Percentiles rank a stretch among this genome's conserved stretches.
These are phyloP conservation scores for Microsporum ferrugineum DNA, from an alignment of 2,329 filamentous ascomycete genomes.

Conservation along the genomic window DNA sequence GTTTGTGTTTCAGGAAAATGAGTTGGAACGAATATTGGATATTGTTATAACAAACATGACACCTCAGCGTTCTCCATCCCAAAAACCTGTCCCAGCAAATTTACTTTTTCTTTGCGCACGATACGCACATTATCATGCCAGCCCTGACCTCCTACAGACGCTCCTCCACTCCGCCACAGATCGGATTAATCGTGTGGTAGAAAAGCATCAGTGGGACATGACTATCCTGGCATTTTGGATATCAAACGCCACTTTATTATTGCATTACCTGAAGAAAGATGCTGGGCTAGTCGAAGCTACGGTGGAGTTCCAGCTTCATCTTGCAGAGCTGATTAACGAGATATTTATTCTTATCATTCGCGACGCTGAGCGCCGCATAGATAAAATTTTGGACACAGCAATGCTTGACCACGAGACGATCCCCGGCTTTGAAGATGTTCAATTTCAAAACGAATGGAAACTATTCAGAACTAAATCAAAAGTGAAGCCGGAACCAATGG, in stretches of 20 bases:
- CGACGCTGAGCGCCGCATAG: constrained; percentile 87
- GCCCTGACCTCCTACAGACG: constrained; percentile 66
- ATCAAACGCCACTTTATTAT: constrained; percentile 85
- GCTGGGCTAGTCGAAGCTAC: constrained; percentile 68
- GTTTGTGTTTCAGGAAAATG: constrained; percentile 97
- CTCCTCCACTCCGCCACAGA: constrained; percentile 80
- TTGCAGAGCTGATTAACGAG: constrained; percentile 91
- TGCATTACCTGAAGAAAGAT: constrained; percentile 96
- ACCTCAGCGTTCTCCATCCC: constrained; percentile 85
- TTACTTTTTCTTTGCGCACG: constrained; percentile 90
- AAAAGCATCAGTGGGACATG: constrained; percentile 97
- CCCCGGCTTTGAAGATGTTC: constrained; percentile 89
- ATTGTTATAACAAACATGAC: constrained; percentile 98
- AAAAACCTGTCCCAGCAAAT: constrained; percentile 95
- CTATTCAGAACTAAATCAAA: constrained; percentile 86
- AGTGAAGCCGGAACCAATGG: constrained; percentile 73
- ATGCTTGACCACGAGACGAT: constrained; percentile 99
- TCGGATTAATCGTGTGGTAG: constrained; percentile 94
- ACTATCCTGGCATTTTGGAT: constrained; percentile 98
- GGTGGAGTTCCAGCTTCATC: constrained; percentile 78
- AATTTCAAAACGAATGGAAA: constrained; percentile 98
- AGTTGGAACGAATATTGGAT: constrained; percentile 81
- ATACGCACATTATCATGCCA: constrained; percentile 94
- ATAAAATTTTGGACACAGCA: constrained; percentile 83
- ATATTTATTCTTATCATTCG: constrained; percentile 97